A percentile compares a stretch with the other conserved stretches of the same genome.
Evolutionary conservation across 192 early-diverging fungal species (phyloP).

Genomic region (Dissophora globulifera): DNA sequence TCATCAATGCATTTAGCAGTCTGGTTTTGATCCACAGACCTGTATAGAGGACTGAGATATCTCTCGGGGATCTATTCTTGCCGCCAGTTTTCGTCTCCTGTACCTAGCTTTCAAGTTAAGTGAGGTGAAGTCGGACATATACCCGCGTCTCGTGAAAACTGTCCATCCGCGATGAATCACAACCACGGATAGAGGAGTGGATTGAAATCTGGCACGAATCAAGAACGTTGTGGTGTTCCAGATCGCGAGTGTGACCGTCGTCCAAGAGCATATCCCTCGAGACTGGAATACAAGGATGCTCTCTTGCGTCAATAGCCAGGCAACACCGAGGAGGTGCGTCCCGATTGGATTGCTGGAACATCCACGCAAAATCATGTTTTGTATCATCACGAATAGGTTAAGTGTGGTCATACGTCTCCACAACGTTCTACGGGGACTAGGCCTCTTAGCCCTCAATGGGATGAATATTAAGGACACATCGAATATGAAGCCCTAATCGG

Average conservation of each 20-base stretch:
- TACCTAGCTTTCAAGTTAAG: no score
- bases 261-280: constrained; percentile 5
- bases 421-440: constrained; percentile 11
- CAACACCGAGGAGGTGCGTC: constrained; percentile 2
- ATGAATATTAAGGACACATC: constrained; percentile 16
- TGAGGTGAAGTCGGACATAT: no score
- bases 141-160: no score
- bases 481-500: constrained; percentile 22
- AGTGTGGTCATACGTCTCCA: not conserved
- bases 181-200: no score
- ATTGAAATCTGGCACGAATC: no score
- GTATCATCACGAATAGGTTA: not conserved
- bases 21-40: no score
- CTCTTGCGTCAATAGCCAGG: constrained; percentile 31
- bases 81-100: no score
- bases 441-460: constrained; percentile 22
- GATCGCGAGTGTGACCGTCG: constrained; percentile 1
- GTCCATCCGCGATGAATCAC: no score
- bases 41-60: no score
- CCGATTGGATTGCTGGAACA: constrained; percentile 20
- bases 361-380: constrained; percentile 15
- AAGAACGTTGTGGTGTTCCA: no score
- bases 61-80: no score
- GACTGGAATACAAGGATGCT: constrained; percentile 19
- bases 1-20: no score